A percentile compares a stretch with the other conserved stretches of the same genome.
Evolutionary conservation across 495 filamentous ascomycete species (phyloP).

Genomic region (Penicillium waksmanii): DNA sequence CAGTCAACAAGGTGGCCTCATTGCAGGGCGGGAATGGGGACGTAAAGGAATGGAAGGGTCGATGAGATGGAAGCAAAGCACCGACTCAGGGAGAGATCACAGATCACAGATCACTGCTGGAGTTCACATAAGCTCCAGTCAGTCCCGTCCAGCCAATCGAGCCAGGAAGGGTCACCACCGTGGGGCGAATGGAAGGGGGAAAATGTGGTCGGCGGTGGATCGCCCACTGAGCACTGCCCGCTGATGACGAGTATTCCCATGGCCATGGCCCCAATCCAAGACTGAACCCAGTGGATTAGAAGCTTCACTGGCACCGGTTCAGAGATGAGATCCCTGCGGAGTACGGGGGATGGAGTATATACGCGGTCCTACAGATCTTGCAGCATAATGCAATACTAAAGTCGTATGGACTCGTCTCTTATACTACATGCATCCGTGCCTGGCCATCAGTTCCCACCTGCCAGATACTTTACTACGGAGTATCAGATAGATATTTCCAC

Average conservation of each 20-base stretch:
- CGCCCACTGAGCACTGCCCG: constrained; percentile 6
- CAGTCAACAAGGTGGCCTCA: constrained; percentile 4
- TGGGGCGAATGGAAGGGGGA: neutral
- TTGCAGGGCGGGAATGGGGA: neutral
- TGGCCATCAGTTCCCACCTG: no score
- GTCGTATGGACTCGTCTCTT: no score
- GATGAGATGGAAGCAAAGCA: neutral
- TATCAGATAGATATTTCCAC: neutral
- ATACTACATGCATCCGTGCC: neutral
- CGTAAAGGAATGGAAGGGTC: neutral
- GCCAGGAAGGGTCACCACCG: neutral
- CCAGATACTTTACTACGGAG: neutral
- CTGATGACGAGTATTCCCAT: constrained; percentile 5
- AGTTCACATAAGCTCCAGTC: no score
- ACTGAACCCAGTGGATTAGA: no score
- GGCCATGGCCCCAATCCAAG: no score
- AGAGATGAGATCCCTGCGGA: no score
- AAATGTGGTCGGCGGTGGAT: constrained; percentile 8
- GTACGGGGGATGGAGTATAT: no score
- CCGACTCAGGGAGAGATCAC: neutral
- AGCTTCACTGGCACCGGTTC: no score
- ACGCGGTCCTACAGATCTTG: no score
- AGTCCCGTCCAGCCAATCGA: no score
- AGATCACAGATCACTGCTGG: neutral
- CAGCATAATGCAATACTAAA: no score